Base-by-base conservation (phyloP, 1,284 basidiomycete species). In the Cystobasidium slooffiae region DNA sequence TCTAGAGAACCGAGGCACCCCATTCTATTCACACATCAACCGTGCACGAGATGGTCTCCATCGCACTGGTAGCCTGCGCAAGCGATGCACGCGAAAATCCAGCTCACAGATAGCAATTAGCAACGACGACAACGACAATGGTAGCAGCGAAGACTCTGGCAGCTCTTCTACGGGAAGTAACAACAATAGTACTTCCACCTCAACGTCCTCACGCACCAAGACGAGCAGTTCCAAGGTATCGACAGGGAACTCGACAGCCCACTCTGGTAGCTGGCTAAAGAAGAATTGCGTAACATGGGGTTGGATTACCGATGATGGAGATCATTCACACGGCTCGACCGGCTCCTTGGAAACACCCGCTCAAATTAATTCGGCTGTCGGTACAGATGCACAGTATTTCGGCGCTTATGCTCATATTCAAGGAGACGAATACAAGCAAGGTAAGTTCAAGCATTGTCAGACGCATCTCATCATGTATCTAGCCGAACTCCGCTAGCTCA, bases 361-460 rank as follows among this genome's bases (percentile, higher is more conserved):
- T 37, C 46, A 65, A 46, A 49, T 65, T 3, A 52, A 65, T 22
- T 43, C 31, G 9, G 62, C 62, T n/a, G 62, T 65, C 16, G 62
- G 62, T 3, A 65, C 62, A 6, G 46, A 49, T 37, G 62, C 62
- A n/a, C 49, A 22, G 10, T 65, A 49, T 20, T 65, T 65, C 24
- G 62, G 62, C 24, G 49, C 46, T 14, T 65, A 65, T 31, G 62
- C 46, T 6, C 62, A 65, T 18, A 52, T 65, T 16, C 46, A 52
- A 20, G 62, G 62, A 7, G 62, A 65, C 22, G 31, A 49, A 22
- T 65, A 65, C 46, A 65, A 65, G 62, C 47, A 65, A 65, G 62
- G 62, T 65, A 20, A 14, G 41, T 44, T 61, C 44, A 51, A 51
- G 47, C 16, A 14, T 51, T 14, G 1, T 6, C 47, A 51, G 47